Evolutionary conservation across 805 yeast genomes (phyloP).

Genomic region (Kodamaea jinghongensis): DNA sequence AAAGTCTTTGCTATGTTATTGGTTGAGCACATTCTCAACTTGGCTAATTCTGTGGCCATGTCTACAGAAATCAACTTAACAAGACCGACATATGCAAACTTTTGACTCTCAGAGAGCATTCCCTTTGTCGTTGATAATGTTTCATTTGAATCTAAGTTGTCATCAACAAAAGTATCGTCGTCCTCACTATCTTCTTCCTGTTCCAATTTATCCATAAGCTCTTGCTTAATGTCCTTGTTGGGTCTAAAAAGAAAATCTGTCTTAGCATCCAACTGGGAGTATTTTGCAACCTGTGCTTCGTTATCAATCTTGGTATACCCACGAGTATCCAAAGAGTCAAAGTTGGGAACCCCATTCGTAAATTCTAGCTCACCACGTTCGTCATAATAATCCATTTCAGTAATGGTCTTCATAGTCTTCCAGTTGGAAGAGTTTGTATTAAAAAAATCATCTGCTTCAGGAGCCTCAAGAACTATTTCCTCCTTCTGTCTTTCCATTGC

Average conservation of each 20-base stretch:
- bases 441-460: slow-evolving; percentile 32
- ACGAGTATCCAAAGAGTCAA: slow-evolving; percentile 36
- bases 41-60: slow-evolving; percentile 78
- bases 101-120: slow-evolving; percentile 78
- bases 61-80: slow-evolving; percentile 72
- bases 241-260: slow-evolving; percentile 51
- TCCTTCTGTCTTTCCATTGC: slow-evolving; percentile 8
- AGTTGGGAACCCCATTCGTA: slow-evolving; percentile 19
- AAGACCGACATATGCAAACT: slow-evolving; percentile 88
- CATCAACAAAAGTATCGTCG: slow-evolving; percentile 34
- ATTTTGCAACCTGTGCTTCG: slow-evolving; percentile 80
- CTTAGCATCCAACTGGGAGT: slow-evolving; percentile 47
- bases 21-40: slow-evolving; percentile 49
- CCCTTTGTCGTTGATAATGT: slow-evolving; percentile 79
- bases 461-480: slow-evolving; percentile 10
- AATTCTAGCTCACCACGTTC: slow-evolving; percentile 68
- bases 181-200: slow-evolving; percentile 22
- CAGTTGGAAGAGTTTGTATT: slow-evolving; percentile 52
- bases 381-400: slow-evolving; percentile 75
- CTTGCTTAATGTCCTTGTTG: slow-evolving; percentile 16
- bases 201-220: slow-evolving; percentile 17
- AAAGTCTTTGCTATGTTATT: slow-evolving; percentile 56
- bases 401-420: slow-evolving; percentile 84
- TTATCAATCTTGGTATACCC: slow-evolving; percentile 89
- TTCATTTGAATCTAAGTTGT: slow-evolving; percentile 46